Conservation (phyloP, 2,329 filamentous ascomycete species). For the Paraphoma chrysanthemicola region DNA sequence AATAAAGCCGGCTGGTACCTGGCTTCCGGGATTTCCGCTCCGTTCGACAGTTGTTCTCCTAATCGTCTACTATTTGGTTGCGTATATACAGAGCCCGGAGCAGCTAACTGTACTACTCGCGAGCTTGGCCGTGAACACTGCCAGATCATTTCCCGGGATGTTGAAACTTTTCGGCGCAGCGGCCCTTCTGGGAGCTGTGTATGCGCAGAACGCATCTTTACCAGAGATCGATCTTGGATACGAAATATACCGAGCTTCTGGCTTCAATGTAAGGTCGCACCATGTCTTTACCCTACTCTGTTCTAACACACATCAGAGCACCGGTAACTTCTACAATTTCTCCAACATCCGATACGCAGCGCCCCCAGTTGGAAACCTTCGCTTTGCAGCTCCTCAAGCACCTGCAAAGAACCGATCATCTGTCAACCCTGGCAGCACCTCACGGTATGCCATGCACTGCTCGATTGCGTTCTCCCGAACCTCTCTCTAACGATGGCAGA, state of each 20-base stretch:
- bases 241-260: conserved; percentile 57
- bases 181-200: conserved; percentile 28
- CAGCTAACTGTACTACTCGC: neutral
- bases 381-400: conserved; percentile 57
- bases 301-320: conserved; percentile 28
- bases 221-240: conserved; percentile 63
- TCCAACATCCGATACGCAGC: conserved; percentile 64
- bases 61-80: neutral
- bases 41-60: neutral
- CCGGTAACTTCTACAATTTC: conserved; percentile 60
- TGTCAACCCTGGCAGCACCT: conserved; percentile 55
- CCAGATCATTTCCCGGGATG: conserved; percentile 18
- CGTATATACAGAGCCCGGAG: neutral
- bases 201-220: conserved; percentile 38
- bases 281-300: neutral
- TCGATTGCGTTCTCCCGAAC: neutral
- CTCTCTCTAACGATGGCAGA: conserved; percentile 6
- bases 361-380: conserved; percentile 58
- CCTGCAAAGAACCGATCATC: conserved; percentile 52
- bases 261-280: conserved; percentile 50
- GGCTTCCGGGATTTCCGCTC: neutral
- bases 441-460: conserved; percentile 27
- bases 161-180: conserved; percentile 25
- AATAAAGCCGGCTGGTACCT: neutral
- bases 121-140: neutral